Evolutionary conservation across 2,329 filamentous ascomycete species (phyloP), one percentile per base, ranked within the genome.

Genomic region (Zymoseptoria brevis): DNA sequence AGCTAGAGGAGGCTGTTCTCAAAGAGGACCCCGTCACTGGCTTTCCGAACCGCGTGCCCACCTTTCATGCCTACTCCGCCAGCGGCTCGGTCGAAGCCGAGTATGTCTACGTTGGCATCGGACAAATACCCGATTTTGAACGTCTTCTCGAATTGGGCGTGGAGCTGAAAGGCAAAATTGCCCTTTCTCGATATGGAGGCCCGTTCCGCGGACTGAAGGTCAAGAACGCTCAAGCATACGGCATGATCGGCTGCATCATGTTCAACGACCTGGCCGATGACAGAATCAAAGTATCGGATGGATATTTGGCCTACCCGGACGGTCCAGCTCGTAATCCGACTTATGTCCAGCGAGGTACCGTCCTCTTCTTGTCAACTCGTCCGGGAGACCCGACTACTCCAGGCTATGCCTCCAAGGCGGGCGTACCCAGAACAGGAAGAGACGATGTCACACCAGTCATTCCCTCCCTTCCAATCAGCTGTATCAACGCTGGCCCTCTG

Each of bases 401-500:
- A 11, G 90, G 92, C 5, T 96, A 95, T 69, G 87, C 90, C 2
- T 96, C 90, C 0, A 91, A 91, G 72, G 87, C 89, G 13, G 90
- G 87, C 26, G 87, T 81, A 19, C 87, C 88, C 16, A 84, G 91
- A 35, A 80, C 83, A 56, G 85, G 89, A 19, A 84, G 85, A 0
- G 78, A 86, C 19, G 74, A 79, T 7, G 80, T 81, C 3, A 88
- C 84, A 22, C 88, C 91, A 0, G 82, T 81, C 1, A 96, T 96
- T 59, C 91, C 92, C 0, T 96, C 91, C 1, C 77, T 96, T 6
- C 91, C 91, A 2, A 88, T 96, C 48, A 96, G 91, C 0, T 96
- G 92, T 72, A 75, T 78, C 3, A 90, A 96, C 64, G 90, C 88
- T 1, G 74, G 95, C 21, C 91, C 91, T 0, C 83, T 96, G 35